These are phyloP conservation scores for Gastrodia elata DNA, from an alignment of 106 monocot genomes.

Conservation along the genomic window DNA sequence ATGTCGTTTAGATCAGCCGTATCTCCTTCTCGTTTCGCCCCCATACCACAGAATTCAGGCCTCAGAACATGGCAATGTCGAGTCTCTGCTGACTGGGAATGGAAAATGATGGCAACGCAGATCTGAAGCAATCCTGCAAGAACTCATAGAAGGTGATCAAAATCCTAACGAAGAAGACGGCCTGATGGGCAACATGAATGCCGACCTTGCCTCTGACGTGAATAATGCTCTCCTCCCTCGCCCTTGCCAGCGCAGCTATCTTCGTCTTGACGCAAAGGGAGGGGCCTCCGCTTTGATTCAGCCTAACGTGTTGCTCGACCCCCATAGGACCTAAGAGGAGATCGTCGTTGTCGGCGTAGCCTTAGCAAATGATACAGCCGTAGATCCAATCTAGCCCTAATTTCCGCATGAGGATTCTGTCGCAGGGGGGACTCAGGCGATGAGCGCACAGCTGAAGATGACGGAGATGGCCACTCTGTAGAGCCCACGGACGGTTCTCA, in stretches of 20 bases:
- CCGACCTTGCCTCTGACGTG: slow-evolving; percentile 67
- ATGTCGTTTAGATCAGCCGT: too few relatives aligned
- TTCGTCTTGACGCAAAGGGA: too few relatives aligned
- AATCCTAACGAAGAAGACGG: slow-evolving; percentile 35
- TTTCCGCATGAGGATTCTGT: slow-evolving; percentile 31
- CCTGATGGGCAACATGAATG: slow-evolving; percentile 32
- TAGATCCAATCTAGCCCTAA: slow-evolving; percentile 41
- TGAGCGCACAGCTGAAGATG: slow-evolving; percentile 41
- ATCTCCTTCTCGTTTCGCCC: too few relatives aligned
- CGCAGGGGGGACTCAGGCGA: slow-evolving; percentile 37
- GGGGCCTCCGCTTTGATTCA: slow-evolving; percentile 6
- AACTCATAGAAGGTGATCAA: slow-evolving; percentile 73
- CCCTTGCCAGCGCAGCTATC: slow-evolving; percentile 30
- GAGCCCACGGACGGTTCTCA: slow-evolving; percentile 40
- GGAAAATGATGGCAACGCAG: slow-evolving; percentile 35
- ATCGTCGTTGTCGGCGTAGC: slow-evolving; percentile 67
- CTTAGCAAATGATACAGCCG: slow-evolving; percentile 52
- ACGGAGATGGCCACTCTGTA: slow-evolving; percentile 49
- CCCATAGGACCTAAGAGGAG: slow-evolving; percentile 26
- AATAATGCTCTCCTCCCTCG: slow-evolving; percentile 29
- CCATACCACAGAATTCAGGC: too few relatives aligned
- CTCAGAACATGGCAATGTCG: slow-evolving; percentile 68
- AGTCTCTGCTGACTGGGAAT: slow-evolving; percentile 50
- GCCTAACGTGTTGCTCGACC: slow-evolving; percentile 27
- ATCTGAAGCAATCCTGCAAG: slow-evolving; percentile 54